Evolutionary conservation across 2,329 filamentous ascomycete genomes (phyloP), one percentile per base, ranked within the genome.

Genomic region (Venturia asperata): DNA sequence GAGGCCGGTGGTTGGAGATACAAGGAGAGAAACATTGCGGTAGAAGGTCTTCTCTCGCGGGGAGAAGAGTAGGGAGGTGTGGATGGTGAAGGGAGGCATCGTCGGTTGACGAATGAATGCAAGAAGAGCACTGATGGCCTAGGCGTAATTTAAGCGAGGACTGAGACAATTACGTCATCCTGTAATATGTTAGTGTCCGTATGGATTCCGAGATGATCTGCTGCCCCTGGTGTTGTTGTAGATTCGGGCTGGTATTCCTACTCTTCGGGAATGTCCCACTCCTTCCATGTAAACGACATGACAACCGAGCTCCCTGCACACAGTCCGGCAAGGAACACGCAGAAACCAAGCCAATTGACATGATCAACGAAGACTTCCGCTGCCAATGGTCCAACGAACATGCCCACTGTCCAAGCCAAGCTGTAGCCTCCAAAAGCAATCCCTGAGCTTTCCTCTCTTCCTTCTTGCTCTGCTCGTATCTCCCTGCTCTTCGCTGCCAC

Each of bases 281-380:
- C 45, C 45, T 13, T 49, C 45, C 45, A 49, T 21, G 45, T 49
- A 21, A 49, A 49, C n/a, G 45, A 49, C 45, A 49, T 49, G 45
- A 49, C 21, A 27, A 49, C 11, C 21, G 45, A 49, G 21, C 45
- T 49, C n/a, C 13, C 21, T 27, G 19, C 45, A 49, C 45, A 11
- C 45, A 49, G n/a, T 3, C 45, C 45, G 24, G 45, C 45, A 49
- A 49, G 45, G 21, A 49, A 49, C 7, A 49, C 13, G 45, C 45
- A 49, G 45, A 49, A 49, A 21, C 45, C 45, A 5, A 49, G 45
- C 45, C 45, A 49, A 27, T 13, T 49, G 45, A 49, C 21, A 49
- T 49, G 45, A 27, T 49, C 45, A 27, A 49, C 45, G 13, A 49
- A 49, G 5, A 49, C 45, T 21, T 49, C 45, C 21, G 45, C 45